phyloP scores from a whole-genome alignment of 2,329 filamentous ascomycete species.

The Cladobotryum protrusum region DNA sequence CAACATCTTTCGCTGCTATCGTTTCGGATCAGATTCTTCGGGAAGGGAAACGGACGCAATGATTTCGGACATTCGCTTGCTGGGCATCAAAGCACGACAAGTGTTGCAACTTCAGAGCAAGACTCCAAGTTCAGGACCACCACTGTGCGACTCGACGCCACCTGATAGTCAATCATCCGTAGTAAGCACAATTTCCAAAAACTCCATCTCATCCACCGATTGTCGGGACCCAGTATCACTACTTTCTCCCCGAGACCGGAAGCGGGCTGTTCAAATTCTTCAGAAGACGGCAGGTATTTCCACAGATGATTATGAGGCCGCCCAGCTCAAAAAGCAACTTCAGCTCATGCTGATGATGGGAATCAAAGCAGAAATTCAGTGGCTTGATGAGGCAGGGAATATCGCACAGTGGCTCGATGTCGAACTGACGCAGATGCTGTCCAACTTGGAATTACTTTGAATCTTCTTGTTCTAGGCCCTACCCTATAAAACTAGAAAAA shows the following conservation, averaged over 20 bases:
- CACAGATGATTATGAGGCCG: slow-evolving; percentile 24
- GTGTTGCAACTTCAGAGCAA: slow-evolving; percentile 20
- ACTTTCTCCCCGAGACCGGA: slow-evolving; percentile 52
- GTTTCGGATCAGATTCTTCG: slow-evolving; percentile 58
- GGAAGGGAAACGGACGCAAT: slow-evolving; percentile 50
- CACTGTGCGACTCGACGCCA: neutral
- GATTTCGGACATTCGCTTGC: slow-evolving; percentile 52
- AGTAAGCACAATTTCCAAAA: neutral
- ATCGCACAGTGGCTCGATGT: slow-evolving; percentile 45
- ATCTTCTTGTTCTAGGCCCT: neutral
- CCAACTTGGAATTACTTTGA: neutral
- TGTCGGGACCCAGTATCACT: slow-evolving; percentile 25
- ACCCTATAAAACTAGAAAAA: neutral
- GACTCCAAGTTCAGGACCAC: neutral
- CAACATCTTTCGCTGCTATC: slow-evolving; percentile 68
- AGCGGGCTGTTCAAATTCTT: slow-evolving; percentile 49
- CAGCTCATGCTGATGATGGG: slow-evolving; percentile 70
- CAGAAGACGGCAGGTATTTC: slow-evolving; percentile 29
- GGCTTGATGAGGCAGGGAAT: slow-evolving; percentile 51
- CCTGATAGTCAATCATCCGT: slow-evolving; percentile 10
- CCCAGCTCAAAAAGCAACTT: slow-evolving; percentile 48
- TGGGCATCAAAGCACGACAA: slow-evolving; percentile 51
- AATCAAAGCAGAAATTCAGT: slow-evolving; percentile 72
- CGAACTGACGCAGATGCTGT: slow-evolving; percentile 25
- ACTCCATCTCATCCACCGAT: slow-evolving; percentile 20